These are phyloP conservation scores for Bruguiera parviflora DNA, from an alignment of 345 rosid species.

Conservation along the genomic window DNA sequence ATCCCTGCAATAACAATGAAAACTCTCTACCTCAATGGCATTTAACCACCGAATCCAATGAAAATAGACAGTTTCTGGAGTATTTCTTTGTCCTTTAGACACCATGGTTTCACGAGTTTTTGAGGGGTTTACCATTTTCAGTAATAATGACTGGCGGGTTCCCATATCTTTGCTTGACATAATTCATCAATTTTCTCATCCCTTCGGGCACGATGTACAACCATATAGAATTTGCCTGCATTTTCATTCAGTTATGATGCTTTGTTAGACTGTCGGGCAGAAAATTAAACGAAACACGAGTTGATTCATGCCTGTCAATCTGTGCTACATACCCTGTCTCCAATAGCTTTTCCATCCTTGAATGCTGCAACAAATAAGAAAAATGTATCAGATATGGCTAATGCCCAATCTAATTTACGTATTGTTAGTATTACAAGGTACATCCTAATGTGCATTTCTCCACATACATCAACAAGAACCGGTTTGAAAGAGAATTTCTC, in stretches of 20 bases:
- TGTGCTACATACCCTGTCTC: conserved; percentile 55
- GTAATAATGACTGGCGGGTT: conserved; percentile 58
- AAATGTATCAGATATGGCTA: neutral
- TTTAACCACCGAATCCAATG: too few species aligned
- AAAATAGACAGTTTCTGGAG: too few species aligned
- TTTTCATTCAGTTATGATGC: neutral
- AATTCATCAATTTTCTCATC: conserved; percentile 65
- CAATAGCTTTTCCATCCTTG: conserved; percentile 47
- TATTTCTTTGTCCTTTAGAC: too few species aligned
- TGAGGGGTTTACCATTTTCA: conserved; percentile 49
- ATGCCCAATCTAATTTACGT: neutral
- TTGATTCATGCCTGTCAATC: neutral
- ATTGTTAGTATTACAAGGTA: neutral
- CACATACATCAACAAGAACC: neutral
- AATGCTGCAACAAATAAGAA: conserved; percentile 51
- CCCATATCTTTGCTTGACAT: conserved; percentile 57
- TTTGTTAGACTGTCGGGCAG: neutral
- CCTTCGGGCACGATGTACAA: conserved; percentile 63
- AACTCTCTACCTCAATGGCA: too few species aligned
- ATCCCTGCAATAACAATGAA: conserved; percentile 53
- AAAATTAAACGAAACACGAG: neutral
- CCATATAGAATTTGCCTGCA: conserved; percentile 72
- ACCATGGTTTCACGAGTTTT: too few species aligned
- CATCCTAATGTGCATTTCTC: neutral
- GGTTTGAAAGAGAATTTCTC: neutral